Base-by-base conservation (phyloP, 1,284 basidiomycete genomes). In the Moesziomyces globuligerus region DNA sequence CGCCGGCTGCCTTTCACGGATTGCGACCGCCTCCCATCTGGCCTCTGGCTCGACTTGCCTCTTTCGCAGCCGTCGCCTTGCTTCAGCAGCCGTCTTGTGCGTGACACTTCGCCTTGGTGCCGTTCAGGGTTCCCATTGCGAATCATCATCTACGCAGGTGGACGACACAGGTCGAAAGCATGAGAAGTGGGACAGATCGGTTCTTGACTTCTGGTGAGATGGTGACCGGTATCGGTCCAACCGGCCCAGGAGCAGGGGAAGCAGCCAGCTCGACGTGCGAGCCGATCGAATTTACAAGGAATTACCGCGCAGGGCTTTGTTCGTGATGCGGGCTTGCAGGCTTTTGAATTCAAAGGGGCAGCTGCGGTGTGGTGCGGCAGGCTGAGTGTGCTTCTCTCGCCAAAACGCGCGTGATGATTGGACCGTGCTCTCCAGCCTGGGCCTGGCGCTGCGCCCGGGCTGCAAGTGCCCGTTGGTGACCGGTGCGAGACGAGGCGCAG, bases 341-440 rank as follows among this genome's bases (percentile, higher is more conserved):
- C 34, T 28, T 38, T 18, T 25, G 44, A 17, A 36, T 23, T 23
- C 20, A 34, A n/a, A n/a, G n/a, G n/a, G n/a, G n/a, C n/a, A n/a
- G n/a, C n/a, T n/a, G n/a, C n/a, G n/a, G n/a, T n/a, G n/a, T n/a
- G n/a, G 15, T 36, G 25, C 42, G 18, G 34, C 28, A 23, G 34
- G 48, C 15, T 29, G 38, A 42, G 25, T 15, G 23, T 20, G 13
- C 21, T 18, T 26, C 34, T 51, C 54, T 52, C 49, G 39, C 50
- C 37, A 66, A 66, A 66, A 45, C 48, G 56, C 38, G 56, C 48
- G 29, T 51, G 56, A 59, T 66, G 62, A 66, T 66, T 66, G 62
- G 62, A 37, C 62, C 55, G 51, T 48, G 62, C 51, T 54, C 29
- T 34, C 32, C 15, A 13, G 32, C 32, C 15, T 10, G 15, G 15